Evolutionary conservation across 2,329 filamentous ascomycete genomes (phyloP), one percentile per base, ranked within the genome.

Genomic region (Fusarium odoratissimum): DNA sequence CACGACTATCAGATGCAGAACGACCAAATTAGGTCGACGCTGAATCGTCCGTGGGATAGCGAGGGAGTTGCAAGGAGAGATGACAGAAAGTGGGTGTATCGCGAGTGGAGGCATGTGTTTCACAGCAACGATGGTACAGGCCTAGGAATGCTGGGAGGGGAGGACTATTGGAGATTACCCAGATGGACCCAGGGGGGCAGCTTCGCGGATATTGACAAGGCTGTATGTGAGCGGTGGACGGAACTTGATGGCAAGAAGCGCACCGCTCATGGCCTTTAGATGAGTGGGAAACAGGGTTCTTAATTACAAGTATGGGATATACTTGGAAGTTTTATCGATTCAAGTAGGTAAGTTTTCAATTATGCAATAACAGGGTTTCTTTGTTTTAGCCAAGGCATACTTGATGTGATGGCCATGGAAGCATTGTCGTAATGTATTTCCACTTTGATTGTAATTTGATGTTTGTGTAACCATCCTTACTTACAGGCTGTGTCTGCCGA

Each of bases 391-490:
- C 14, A 8, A 49, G 31, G 31, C 16, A 33, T 19, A 33, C n/a
- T 19, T 33, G 16, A 23, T n/a, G n/a, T n/a, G n/a, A n/a, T n/a
- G n/a, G n/a, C n/a, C n/a, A n/a, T n/a, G n/a, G n/a, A n/a, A n/a
- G n/a, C n/a, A n/a, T n/a, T n/a, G n/a, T n/a, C n/a, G n/a, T n/a
- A 16, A 28, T 10, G 19, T 35, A 16, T 35, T 42, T 30, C 2
- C 7, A 38, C 7, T 40, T 33, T 7, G 3, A 9, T 19, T 31
- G 3, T 37, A 17, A 25, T 6, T 45, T 31, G 1, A 1, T 28
- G 2, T 14, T 31, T 12, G 9, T 21, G 16, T 12, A 5, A 4
- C 1, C 5, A 10, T 0, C 2, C 11, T 0, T n/a, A n/a, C n/a
- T n/a, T n/a, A n/a, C 3, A 11, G 38, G 51, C 60, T 13, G 11